phyloP scores from a whole-genome alignment of 768 basidiomycete species.

The Pleurotus giganteus region DNA sequence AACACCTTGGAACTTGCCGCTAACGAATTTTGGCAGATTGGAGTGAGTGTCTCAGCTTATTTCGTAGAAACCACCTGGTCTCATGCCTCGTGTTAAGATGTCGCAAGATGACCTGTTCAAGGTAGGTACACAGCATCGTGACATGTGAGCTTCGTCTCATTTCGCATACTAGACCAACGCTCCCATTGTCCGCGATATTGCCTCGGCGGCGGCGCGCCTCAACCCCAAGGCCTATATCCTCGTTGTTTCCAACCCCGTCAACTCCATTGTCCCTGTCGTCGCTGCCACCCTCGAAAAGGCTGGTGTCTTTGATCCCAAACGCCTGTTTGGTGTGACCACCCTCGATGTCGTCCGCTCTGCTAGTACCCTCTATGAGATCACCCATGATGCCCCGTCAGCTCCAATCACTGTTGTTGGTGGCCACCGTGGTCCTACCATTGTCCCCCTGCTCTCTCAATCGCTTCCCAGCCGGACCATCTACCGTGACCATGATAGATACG shows the following conservation, averaged over 20 bases:
- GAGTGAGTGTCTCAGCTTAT: conserved; percentile 52
- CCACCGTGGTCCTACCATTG: conserved; percentile 96
- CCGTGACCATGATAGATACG: conserved; percentile 76
- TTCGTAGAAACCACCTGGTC: conserved; percentile 13
- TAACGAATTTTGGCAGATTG: conserved; percentile 56
- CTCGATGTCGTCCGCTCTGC: conserved; percentile 97
- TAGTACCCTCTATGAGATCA: conserved; percentile 79
- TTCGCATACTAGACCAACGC: conserved; percentile 75
- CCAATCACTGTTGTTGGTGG: conserved; percentile 89
- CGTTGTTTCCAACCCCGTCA: conserved; percentile 99
- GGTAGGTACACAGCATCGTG: conserved; percentile 42
- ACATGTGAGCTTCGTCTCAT: not conserved
- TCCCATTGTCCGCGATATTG: conserved; percentile 96
- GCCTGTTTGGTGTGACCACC: conserved; percentile 95
- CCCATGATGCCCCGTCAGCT: conserved; percentile 60
- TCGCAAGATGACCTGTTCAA: conserved; percentile 97
- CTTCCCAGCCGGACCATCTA: conserved; percentile 64
- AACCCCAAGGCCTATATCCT: conserved; percentile 90
- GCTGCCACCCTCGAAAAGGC: conserved; percentile 88
- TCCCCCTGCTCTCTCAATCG: conserved; percentile 90
- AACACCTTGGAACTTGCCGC: conserved; percentile 7
- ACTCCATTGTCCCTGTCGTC: conserved; percentile 97
- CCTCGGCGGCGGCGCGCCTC: conserved; percentile 79
- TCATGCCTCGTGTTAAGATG: conserved; percentile 58
- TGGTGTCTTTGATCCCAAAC: conserved; percentile 87